Evolutionary conservation across 2,329 filamentous ascomycete species (phyloP).

Genomic region (Helminthosporium solani): DNA sequence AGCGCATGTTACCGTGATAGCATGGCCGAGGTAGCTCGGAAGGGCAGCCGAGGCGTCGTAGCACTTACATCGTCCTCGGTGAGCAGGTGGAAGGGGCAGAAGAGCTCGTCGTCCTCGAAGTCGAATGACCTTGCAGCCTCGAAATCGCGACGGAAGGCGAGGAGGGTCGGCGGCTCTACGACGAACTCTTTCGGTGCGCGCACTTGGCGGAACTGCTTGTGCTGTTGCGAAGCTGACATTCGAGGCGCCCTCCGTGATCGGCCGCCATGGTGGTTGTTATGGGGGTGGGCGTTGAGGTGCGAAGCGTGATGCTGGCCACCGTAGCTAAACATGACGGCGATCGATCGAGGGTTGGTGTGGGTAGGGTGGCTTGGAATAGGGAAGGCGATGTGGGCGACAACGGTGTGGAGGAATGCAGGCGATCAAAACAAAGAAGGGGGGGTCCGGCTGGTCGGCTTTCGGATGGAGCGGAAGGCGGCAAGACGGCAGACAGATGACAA

Average conservation of each 20-base stretch:
- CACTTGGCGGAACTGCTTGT: conserved; percentile 83
- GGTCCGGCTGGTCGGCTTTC: conserved; percentile 6
- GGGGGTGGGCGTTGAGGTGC: conserved; percentile 58
- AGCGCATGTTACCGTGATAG: conserved; percentile 31
- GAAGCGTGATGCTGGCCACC: conserved; percentile 48
- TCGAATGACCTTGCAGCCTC: conserved; percentile 93
- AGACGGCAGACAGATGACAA: not conserved
- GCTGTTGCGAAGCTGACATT: conserved; percentile 77
- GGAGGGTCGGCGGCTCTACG: conserved; percentile 72
- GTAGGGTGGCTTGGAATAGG: conserved; percentile 19
- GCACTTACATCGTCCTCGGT: conserved; percentile 83
- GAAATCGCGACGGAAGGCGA: conserved; percentile 80
- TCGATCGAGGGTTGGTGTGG: conserved; percentile 24
- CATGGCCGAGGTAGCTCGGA: conserved; percentile 20
- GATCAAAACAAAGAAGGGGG: conserved; percentile 27
- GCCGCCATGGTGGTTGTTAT: conserved; percentile 78
- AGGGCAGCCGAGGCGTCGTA: conserved; percentile 15
- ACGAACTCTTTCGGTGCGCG: conserved; percentile 80
- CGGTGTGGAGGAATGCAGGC: conserved; percentile 5
- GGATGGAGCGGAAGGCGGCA: conserved; percentile 9
- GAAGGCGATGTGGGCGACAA: conserved; percentile 17
- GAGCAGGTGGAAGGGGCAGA: conserved; percentile 82
- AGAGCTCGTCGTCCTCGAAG: conserved; percentile 92
- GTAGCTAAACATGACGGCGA: conserved; percentile 51
- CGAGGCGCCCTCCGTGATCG: conserved; percentile 83